phyloP scores from a whole-genome alignment of 2,329 filamentous ascomycete genomes.

The Tolypocladium endophyticum region DNA sequence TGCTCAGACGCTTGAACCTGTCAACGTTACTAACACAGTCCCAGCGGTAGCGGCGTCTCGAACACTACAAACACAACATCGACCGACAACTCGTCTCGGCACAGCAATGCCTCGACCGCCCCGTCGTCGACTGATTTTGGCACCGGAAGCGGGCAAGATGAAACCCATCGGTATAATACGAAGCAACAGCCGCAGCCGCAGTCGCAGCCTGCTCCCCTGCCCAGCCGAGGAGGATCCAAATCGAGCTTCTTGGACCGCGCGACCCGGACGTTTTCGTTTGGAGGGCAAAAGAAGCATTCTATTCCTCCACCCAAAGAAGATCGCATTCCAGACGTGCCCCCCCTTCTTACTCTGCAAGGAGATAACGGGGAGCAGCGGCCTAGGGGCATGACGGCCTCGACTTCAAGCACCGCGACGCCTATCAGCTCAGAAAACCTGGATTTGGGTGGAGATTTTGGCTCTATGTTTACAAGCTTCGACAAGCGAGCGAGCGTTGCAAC shows the following conservation, averaged over 20 bases:
- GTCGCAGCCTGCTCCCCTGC: slow-evolving; percentile 25
- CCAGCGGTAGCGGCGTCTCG: slow-evolving; percentile 48
- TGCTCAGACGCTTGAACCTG: neutral
- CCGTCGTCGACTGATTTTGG: slow-evolving; percentile 42
- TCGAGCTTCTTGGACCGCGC: slow-evolving; percentile 45
- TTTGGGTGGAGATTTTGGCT: slow-evolving; percentile 47
- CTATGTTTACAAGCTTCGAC: slow-evolving; percentile 44
- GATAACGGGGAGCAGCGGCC: slow-evolving; percentile 24
- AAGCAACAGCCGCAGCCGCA: slow-evolving; percentile 9
- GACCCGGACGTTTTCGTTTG: slow-evolving; percentile 50
- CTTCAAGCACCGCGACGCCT: slow-evolving; percentile 41
- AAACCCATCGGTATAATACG: slow-evolving; percentile 18
- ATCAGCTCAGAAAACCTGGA: slow-evolving; percentile 38
- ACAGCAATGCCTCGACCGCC: slow-evolving; percentile 52
- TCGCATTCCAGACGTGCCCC: slow-evolving; percentile 23
- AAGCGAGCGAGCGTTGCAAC: slow-evolving; percentile 43
- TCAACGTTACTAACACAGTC: slow-evolving; percentile 23
- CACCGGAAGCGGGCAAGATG: slow-evolving; percentile 15
- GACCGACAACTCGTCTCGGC: slow-evolving; percentile 49
- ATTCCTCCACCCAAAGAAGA: slow-evolving; percentile 17
- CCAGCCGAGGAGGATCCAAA: slow-evolving; percentile 33
- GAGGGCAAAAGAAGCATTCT: slow-evolving; percentile 39
- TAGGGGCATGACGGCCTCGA: slow-evolving; percentile 43
- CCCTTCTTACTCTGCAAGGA: slow-evolving; percentile 24
- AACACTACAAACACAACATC: slow-evolving; percentile 51